A percentile compares a stretch with the other conserved stretches of the same genome.
phyloP scores from a whole-genome alignment of 768 basidiomycete genomes.

The Rossbeevera mucosa region DNA sequence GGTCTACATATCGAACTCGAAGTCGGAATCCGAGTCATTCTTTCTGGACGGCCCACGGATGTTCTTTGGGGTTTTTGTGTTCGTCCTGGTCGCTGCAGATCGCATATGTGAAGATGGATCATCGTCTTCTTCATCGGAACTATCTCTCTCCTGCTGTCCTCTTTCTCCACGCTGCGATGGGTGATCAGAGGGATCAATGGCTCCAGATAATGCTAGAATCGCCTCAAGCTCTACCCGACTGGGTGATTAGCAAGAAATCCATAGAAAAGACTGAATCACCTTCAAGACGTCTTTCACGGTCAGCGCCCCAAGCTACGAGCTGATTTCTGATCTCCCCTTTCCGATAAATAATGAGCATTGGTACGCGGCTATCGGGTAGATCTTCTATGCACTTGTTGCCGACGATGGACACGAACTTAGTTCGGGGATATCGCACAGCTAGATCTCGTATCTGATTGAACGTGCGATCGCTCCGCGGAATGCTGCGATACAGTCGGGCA shows the following conservation, averaged over 20 bases:
- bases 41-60: conserved; percentile 47
- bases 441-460: conserved; percentile 64
- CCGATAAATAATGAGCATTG: conserved; percentile 90
- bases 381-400: conserved; percentile 96
- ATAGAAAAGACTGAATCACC: conserved; percentile 44
- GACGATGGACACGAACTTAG: conserved; percentile 94
- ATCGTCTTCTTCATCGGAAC: conserved; percentile 44
- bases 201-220: conserved; percentile 58
- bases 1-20: conserved; percentile 66
- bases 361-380: conserved; percentile 84
- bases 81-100: conserved; percentile 56
- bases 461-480: conserved; percentile 76
- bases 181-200: conserved; percentile 54
- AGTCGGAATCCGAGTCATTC: conserved; percentile 71
- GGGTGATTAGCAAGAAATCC: background rate
- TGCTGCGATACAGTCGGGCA: conserved; percentile 39
- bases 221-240: conserved; percentile 60
- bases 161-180: conserved; percentile 26
- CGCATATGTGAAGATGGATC: conserved; percentile 52
- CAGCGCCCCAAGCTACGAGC: conserved; percentile 79
- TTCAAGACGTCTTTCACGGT: conserved; percentile 68
- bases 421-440: conserved; percentile 79
- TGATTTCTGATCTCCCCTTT: conserved; percentile 89
- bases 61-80: conserved; percentile 49
- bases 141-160: conserved; percentile 35